Base-by-base conservation (phyloP, 2,329 filamentous ascomycete species). In the Fusarium marasasianum region DNA sequence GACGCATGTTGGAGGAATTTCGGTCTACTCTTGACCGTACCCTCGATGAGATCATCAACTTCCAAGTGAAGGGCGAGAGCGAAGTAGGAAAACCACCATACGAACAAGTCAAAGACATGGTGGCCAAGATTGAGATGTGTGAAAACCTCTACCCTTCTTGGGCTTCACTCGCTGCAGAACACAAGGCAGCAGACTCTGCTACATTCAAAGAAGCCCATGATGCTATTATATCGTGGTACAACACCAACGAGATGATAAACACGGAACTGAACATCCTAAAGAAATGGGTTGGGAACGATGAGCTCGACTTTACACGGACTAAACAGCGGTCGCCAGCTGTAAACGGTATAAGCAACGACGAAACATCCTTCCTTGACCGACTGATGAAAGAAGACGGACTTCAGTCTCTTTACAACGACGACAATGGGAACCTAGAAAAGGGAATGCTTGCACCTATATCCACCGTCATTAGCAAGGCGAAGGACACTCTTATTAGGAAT, bases 261-360 rank as follows among this genome's bases (percentile, higher is more conserved):
- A 98, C 94, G 6, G 94, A 99, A 82, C 89, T 99, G 67, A 91
- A 91, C 20, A 95, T 98, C 73, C 83, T 99, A 72, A 95, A 96
- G 82, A 95, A 93, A 72, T 99, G 96, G 96, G 96, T 99, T 33
- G 96, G 96, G 62, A 99, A 99, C 79, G 91, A 95, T 43, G 95
- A 98, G 79, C 89, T 99, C 44, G 95, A 98, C 82, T 99, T 98
- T 80, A 91, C 91, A 57, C 93, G 93, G 79, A 89, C 91, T 29
- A 92, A 93, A 73, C 88, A 91, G 60, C 89, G 90, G 67, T 92
- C 93, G 2, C 90, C 91, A 5, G 83, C 83, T 6, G 83, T 85
- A 18, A 91, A 92, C 75, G 93, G 94, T 66, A 89, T 98, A 54
- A 91, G 91, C 33, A 81, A 68, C n/a, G 96, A 98, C 79, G 95